Percentiles rank a stretch among this genome's conserved stretches.
phyloP scores from a whole-genome alignment of 805 yeast genomes.

The Myxozyma sirexii region DNA sequence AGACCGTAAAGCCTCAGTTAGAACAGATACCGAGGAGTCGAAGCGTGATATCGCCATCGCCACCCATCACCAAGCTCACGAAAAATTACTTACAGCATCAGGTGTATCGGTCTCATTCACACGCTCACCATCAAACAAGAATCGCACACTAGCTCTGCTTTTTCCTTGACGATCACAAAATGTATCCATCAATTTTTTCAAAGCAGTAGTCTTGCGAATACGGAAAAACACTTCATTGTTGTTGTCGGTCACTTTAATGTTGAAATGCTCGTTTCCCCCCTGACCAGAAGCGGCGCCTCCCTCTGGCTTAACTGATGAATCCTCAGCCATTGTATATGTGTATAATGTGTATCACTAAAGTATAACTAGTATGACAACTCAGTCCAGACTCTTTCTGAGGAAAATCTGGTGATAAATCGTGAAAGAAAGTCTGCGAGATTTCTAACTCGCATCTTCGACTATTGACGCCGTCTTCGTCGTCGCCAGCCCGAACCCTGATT shows the following conservation, averaged over 20 bases:
- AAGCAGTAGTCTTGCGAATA: constrained; percentile 87
- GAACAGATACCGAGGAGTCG: neutral
- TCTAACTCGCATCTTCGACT: no score
- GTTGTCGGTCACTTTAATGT: constrained; percentile 92
- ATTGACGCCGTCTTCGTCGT: neutral
- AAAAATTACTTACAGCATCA: constrained; percentile 52
- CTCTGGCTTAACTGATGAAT: constrained; percentile 55
- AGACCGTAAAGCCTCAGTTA: neutral
- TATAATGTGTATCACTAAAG: neutral
- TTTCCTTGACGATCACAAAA: constrained; percentile 98
- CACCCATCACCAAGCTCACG: neutral
- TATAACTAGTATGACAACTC: neutral
- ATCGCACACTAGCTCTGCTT: constrained; percentile 76
- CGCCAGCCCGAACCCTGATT: constrained; percentile 5
- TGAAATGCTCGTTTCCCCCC: constrained; percentile 66
- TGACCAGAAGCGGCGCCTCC: constrained; percentile 40
- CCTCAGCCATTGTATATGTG: constrained; percentile 22
- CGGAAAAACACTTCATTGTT: constrained; percentile 93
- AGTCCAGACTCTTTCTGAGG: neutral
- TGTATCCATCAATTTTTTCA: constrained; percentile 94
- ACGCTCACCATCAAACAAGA: constrained; percentile 91
- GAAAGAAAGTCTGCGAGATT: neutral
- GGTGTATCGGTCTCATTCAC: constrained; percentile 89
- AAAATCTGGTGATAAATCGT: neutral
- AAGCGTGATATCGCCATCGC: neutral